Conservation (phyloP, 805 yeast genomes). For the Teunomyces funiuensis region DNA sequence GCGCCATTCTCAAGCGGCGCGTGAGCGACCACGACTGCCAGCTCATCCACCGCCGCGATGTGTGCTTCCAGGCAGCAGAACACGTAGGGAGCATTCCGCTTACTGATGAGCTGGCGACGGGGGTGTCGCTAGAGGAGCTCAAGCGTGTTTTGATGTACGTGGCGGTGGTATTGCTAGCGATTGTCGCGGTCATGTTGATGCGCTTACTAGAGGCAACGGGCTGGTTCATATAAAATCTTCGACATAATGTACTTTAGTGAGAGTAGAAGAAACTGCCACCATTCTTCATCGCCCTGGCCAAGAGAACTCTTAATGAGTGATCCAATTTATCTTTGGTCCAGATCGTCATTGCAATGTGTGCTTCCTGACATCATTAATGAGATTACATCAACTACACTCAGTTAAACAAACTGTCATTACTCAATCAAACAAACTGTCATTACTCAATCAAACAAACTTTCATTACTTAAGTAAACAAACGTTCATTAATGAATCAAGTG, state of each 20-base stretch:
- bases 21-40: slow-evolving; percentile 29
- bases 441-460: no score
- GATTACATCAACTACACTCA: no score
- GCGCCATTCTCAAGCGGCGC: slow-evolving; percentile 39
- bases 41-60: slow-evolving; percentile 34
- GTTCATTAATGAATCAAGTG: neutral
- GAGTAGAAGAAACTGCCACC: no score
- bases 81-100: slow-evolving; percentile 44
- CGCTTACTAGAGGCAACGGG: slow-evolving; percentile 24
- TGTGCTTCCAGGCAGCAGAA: slow-evolving; percentile 43
- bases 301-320: no score
- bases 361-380: no score
- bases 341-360: no score
- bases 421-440: no score
- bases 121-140: slow-evolving; percentile 20
- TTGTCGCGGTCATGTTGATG: slow-evolving; percentile 26
- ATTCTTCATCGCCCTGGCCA: no score
- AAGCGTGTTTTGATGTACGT: slow-evolving; percentile 25
- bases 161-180: slow-evolving; percentile 22
- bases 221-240: neutral
- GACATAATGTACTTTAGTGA: no score
- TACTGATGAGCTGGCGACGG: slow-evolving; percentile 29
- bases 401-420: no score
- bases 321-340: no score
- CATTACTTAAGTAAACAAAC: no score